A percentile compares a stretch with the other conserved stretches of the same genome.
Evolutionary conservation across 345 rosid species (phyloP).

Genomic region (Barbarea vulgaris): DNA sequence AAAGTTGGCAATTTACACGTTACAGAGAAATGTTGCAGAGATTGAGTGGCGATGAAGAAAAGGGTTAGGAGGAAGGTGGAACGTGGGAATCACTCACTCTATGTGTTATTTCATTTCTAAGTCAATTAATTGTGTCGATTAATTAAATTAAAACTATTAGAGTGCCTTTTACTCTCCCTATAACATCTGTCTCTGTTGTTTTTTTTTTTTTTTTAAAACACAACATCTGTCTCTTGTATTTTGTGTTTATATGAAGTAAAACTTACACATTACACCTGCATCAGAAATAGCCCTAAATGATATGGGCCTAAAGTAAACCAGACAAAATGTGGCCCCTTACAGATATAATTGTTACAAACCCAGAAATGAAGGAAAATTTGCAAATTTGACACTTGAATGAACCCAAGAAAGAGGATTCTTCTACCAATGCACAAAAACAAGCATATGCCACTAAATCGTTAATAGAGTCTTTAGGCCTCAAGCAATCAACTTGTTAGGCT

Average conservation of each 20-base stretch:
- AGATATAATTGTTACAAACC: background rate
- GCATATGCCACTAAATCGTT: background rate
- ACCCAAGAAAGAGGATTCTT: background rate
- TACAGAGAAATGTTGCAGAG: conserved; percentile 32
- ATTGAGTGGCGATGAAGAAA: conserved; percentile 44
- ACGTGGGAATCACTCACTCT: conserved; percentile 48
- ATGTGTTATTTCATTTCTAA: conserved; percentile 15
- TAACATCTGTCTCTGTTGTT: conserved; percentile 24
- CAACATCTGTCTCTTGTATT: conserved; percentile 16
- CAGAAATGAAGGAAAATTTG: background rate
- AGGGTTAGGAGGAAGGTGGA: conserved; percentile 42
- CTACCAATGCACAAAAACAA: background rate
- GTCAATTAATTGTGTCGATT: background rate
- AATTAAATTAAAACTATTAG: background rate
- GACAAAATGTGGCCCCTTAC: background rate
- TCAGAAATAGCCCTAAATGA: background rate
- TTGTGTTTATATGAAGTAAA: background rate
- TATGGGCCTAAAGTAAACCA: background rate
- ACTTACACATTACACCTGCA: too few relatives aligned
- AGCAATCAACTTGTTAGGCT: background rate
- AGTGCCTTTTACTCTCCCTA: conserved; percentile 27
- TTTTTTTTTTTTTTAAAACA: too few relatives aligned
- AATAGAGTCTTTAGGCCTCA: background rate
- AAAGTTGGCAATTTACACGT: conserved; percentile 23
- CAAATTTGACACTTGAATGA: background rate